A percentile compares a stretch with the other conserved stretches of the same genome.
phyloP scores from a whole-genome alignment of 768 basidiomycete genomes.

The Boletus vermiculosoides region DNA sequence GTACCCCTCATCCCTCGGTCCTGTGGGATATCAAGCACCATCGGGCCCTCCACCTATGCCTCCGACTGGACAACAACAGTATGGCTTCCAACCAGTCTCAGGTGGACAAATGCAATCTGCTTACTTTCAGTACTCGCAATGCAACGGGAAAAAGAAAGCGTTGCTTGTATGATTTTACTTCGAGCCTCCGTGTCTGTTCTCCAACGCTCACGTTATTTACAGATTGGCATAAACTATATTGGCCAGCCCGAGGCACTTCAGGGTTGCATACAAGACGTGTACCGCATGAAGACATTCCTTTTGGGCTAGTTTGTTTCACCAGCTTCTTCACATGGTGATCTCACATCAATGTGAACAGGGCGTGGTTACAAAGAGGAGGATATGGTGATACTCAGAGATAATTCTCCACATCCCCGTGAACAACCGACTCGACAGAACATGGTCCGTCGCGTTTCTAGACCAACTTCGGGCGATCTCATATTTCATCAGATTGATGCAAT shows the following conservation, averaged over 20 bases:
- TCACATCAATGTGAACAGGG: slow-evolving; percentile 2
- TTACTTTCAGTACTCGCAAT: slow-evolving; percentile 87
- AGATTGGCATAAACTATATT: slow-evolving; percentile 91
- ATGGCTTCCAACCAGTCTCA: slow-evolving; percentile 56
- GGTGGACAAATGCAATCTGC: slow-evolving; percentile 51
- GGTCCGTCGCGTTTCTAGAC: slow-evolving; percentile 36
- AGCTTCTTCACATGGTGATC: neutral
- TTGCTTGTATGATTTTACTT: slow-evolving; percentile 59
- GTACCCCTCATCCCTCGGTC: neutral
- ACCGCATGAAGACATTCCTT: slow-evolving; percentile 78
- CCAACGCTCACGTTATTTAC: neutral
- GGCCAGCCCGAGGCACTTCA: slow-evolving; percentile 63
- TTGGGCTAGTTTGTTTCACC: slow-evolving; percentile 44
- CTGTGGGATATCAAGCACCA: slow-evolving; percentile 15
- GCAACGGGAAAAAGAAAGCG: slow-evolving; percentile 85
- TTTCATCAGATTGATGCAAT: slow-evolving; percentile 63
- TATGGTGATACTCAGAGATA: slow-evolving; percentile 85
- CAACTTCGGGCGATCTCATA: neutral
- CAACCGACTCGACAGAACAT: slow-evolving; percentile 83
- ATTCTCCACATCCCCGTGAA: slow-evolving; percentile 57
- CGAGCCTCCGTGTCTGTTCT: neutral
- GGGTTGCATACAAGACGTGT: slow-evolving; percentile 92
- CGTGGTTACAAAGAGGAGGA: slow-evolving; percentile 71
- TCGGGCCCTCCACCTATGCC: slow-evolving; percentile 48
- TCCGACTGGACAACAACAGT: slow-evolving; percentile 56